These are phyloP conservation scores for Trypanosoma avium DNA, from an alignment of 208 protist genomes.

Conservation along the genomic window DNA sequence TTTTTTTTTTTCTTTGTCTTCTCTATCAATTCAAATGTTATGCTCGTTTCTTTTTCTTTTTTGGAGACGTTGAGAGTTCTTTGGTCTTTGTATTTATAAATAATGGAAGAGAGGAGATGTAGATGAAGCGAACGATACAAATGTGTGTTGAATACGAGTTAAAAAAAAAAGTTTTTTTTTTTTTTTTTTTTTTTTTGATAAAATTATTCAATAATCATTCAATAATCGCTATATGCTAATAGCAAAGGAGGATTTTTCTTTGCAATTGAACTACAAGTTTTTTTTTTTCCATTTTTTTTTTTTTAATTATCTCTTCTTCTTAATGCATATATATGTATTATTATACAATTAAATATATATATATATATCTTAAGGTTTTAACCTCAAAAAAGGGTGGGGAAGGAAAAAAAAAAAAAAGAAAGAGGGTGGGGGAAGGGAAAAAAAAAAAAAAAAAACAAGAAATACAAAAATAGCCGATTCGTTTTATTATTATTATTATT, in stretches of 20 bases:
- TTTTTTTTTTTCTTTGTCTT: constrained; percentile 13
- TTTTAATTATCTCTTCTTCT: neutral
- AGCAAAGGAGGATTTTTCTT: neutral
- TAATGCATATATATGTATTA: neutral
- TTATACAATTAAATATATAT: neutral
- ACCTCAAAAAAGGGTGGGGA: neutral
- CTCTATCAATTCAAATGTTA: neutral
- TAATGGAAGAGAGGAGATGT: no score
- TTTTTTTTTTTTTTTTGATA: neutral
- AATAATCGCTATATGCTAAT: neutral
- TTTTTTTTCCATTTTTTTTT: neutral
- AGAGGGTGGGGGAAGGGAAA: neutral
- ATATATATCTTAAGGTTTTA: neutral
- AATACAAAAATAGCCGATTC: neutral
- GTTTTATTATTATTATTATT: no score
- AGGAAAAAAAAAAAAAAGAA: neutral
- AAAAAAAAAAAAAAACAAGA: neutral
- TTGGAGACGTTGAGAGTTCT: neutral
- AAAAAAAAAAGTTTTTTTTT: neutral
- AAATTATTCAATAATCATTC: neutral
- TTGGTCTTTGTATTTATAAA: neutral
- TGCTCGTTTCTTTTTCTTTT: no score
- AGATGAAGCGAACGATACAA: no score
- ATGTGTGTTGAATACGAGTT: no score
- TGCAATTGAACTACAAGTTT: neutral